These are phyloP conservation scores for Exophiala dermatitidis DNA, from an alignment of 2,329 filamentous ascomycete species.

Conservation along the genomic window DNA sequence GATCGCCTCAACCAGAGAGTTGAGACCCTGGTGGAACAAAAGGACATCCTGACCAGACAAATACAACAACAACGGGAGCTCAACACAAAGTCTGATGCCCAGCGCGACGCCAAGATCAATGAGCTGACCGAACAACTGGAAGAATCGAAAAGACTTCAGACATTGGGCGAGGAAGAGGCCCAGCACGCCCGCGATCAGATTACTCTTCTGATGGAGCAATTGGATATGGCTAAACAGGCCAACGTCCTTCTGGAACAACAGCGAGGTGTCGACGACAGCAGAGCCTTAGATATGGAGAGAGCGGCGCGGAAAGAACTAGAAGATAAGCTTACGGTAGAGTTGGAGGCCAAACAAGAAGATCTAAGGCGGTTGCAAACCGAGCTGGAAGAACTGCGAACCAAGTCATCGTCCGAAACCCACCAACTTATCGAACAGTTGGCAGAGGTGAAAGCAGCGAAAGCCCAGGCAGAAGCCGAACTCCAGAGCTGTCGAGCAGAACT, in stretches of 20 bases:
- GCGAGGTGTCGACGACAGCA: slow-evolving; percentile 29
- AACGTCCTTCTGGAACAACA: slow-evolving; percentile 32
- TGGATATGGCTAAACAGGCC: slow-evolving; percentile 38
- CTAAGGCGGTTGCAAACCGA: slow-evolving; percentile 28
- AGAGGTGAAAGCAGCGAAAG: slow-evolving; percentile 12
- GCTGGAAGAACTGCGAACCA: slow-evolving; percentile 18
- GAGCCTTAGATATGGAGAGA: slow-evolving; percentile 23
- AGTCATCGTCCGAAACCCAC: slow-evolving; percentile 20
- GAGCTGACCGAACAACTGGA: slow-evolving; percentile 44
- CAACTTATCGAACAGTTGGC: slow-evolving; percentile 7
- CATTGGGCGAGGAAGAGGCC: slow-evolving; percentile 43
- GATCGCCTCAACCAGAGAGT: slow-evolving; percentile 70
- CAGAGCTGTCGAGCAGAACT: slow-evolving; percentile 9
- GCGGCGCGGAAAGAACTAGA: slow-evolving; percentile 20
- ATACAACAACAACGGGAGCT: slow-evolving; percentile 93
- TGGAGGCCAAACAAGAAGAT: slow-evolving; percentile 28
- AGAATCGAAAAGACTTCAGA: slow-evolving; percentile 59
- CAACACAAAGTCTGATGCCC: slow-evolving; percentile 73
- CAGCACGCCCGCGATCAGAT: slow-evolving; percentile 38
- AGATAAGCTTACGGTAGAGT: slow-evolving; percentile 15
- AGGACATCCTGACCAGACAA: slow-evolving; percentile 79
- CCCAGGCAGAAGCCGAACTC: slow-evolving; percentile 23
- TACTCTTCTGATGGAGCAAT: slow-evolving; percentile 37
- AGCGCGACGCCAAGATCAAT: slow-evolving; percentile 44
- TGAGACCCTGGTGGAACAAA: slow-evolving; percentile 76